These are phyloP conservation scores for Neonectria neomacrospora DNA, from an alignment of 2,329 filamentous ascomycete genomes.

Conservation along the genomic window DNA sequence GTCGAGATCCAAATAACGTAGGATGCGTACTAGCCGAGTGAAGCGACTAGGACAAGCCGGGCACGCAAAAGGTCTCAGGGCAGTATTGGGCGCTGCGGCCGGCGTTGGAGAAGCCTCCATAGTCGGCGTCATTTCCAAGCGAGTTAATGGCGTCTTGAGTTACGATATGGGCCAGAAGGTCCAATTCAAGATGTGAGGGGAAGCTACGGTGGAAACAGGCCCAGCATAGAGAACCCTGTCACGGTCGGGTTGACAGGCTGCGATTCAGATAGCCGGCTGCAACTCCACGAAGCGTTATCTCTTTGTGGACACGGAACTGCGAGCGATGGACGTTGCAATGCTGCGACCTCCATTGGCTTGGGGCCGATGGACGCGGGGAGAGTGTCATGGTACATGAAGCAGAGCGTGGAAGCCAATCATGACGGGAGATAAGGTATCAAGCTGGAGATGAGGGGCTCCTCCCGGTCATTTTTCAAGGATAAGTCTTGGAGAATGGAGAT, in stretches of 20 bases:
- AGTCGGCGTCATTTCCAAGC: background rate
- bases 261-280: background rate
- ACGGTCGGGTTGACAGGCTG: constrained; percentile 13
- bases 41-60: constrained; percentile 28
- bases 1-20: background rate
- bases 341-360: constrained; percentile 10
- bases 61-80: constrained; percentile 27
- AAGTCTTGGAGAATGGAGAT: constrained; percentile 3
- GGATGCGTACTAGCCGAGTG: constrained; percentile 21
- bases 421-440: constrained; percentile 17
- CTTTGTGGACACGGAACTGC: constrained; percentile 3
- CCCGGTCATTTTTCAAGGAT: background rate
- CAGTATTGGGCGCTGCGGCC: constrained; percentile 6
- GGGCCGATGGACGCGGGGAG: constrained; percentile 2
- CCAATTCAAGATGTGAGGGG: constrained; percentile 14
- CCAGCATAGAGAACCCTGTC: constrained; percentile 2
- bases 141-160: background rate
- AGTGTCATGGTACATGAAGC: constrained; percentile 8
- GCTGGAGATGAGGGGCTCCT: constrained; percentile 20
- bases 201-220: constrained; percentile 8
- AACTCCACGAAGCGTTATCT: constrained; percentile 11
- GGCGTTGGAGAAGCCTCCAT: constrained; percentile 20
- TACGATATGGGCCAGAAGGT: background rate
- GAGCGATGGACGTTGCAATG: background rate
- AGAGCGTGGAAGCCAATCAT: constrained; percentile 4